Evolutionary conservation across 371 early-diverging fungal genomes (phyloP).

Genomic region (Mucor racemosus): DNA sequence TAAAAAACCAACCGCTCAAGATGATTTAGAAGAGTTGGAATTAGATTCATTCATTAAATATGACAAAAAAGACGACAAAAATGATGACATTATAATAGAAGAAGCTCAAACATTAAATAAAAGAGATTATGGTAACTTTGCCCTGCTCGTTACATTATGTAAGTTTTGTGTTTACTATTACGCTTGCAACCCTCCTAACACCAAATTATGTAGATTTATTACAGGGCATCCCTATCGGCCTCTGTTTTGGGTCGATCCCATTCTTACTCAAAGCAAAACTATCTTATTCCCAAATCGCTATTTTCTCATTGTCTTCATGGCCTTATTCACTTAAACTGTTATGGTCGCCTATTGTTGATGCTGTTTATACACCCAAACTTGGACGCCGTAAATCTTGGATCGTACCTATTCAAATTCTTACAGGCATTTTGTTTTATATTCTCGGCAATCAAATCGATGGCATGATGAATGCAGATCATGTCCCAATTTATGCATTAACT

Average conservation of each 20-base stretch:
- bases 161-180: constrained; percentile 26
- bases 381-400: constrained; percentile 98
- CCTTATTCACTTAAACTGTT: constrained; percentile 92
- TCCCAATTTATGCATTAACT: constrained; percentile 71
- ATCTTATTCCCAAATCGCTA: constrained; percentile 88
- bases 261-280: constrained; percentile 91
- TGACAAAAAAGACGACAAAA: constrained; percentile 9
- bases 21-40: constrained; percentile 46
- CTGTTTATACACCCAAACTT: constrained; percentile 75
- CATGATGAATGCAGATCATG: constrained; percentile 67
- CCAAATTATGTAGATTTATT: constrained; percentile 67
- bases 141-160: constrained; percentile 72
- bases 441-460: constrained; percentile 79
- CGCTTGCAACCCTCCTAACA: no score
- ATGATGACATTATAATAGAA: not conserved
- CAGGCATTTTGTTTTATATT: constrained; percentile 76
- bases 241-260: constrained; percentile 91
- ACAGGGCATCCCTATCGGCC: constrained; percentile 94
- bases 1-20: constrained; percentile 32
- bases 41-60: constrained; percentile 26
- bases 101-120: constrained; percentile 30
- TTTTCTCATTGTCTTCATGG: constrained; percentile 93
- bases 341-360: constrained; percentile 97
- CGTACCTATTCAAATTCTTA: constrained; percentile 92
- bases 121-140: constrained; percentile 68